phyloP scores from a whole-genome alignment of 2,329 filamentous ascomycete genomes.

The Colletotrichum gigasporum region DNA sequence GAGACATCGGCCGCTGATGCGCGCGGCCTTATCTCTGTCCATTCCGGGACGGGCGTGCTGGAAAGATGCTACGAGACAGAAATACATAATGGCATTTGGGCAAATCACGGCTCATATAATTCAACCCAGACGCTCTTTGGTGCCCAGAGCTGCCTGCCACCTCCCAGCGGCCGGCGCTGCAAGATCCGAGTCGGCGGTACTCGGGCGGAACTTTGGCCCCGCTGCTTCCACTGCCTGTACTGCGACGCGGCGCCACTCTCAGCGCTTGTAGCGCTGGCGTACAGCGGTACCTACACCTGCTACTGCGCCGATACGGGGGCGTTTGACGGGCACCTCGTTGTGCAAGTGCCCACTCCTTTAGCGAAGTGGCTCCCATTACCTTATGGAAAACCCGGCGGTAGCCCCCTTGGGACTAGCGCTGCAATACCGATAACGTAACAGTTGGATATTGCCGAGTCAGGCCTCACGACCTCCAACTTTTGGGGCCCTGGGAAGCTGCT shows the following conservation, averaged over 20 bases:
- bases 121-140: background rate
- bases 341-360: background rate
- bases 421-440: slow-evolving; percentile 60
- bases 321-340: too few species aligned
- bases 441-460: slow-evolving; percentile 46
- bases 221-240: background rate
- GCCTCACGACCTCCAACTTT: background rate
- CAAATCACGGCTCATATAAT: slow-evolving; percentile 37
- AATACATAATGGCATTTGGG: slow-evolving; percentile 50
- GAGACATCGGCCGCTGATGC: slow-evolving; percentile 11
- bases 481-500: too few species aligned
- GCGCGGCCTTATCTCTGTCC: slow-evolving; percentile 42
- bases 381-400: slow-evolving; percentile 52
- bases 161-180: slow-evolving; percentile 33
- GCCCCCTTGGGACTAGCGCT: slow-evolving; percentile 39
- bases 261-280: slow-evolving; percentile 23
- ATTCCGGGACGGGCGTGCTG: slow-evolving; percentile 15
- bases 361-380: slow-evolving; percentile 51
- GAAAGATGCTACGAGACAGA: slow-evolving; percentile 42
- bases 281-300: background rate
- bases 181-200: slow-evolving; percentile 32
- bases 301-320: background rate
- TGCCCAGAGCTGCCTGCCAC: slow-evolving; percentile 17
- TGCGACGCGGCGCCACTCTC: background rate
- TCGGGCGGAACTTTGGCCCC: slow-evolving; percentile 22